Conservation (phyloP, 2,329 filamentous ascomycete genomes). For the Chlorencoelia australis region DNA sequence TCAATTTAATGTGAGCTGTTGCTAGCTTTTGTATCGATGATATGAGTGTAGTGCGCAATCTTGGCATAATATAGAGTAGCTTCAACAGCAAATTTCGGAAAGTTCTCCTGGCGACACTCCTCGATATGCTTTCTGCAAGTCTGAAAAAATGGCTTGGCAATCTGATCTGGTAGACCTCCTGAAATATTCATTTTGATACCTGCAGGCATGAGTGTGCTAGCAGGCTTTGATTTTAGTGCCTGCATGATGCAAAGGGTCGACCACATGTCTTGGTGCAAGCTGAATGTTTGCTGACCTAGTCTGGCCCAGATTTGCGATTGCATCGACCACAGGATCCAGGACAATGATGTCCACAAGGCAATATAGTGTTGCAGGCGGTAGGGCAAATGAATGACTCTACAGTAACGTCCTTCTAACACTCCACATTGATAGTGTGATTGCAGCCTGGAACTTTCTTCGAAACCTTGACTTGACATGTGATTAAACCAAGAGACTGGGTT, state of each 20-base stretch:
- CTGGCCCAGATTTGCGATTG: conserved; percentile 27
- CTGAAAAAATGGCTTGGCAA: conserved; percentile 18
- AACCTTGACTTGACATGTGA: conserved; percentile 40
- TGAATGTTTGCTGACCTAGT: conserved; percentile 33
- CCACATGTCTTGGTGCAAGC: conserved; percentile 40
- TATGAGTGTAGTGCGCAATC: conserved; percentile 15
- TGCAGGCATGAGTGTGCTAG: too few species aligned
- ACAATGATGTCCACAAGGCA: conserved; percentile 51
- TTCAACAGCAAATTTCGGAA: conserved; percentile 31
- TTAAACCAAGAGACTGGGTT: conserved; percentile 32
- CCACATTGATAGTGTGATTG: conserved; percentile 38
- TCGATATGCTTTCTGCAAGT: conserved; percentile 25
- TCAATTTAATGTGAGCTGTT: conserved; percentile 5
- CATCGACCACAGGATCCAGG: conserved; percentile 40
- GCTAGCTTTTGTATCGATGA: conserved; percentile 2
- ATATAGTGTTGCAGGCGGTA: conserved; percentile 33
- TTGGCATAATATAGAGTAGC: conserved; percentile 27
- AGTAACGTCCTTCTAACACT: conserved; percentile 39
- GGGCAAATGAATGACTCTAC: conserved; percentile 36
- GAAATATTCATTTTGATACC: conserved; percentile 13
- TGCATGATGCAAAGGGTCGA: conserved; percentile 42
- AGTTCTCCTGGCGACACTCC: conserved; percentile 22
- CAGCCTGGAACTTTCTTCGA: conserved; percentile 43
- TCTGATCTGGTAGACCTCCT: conserved; percentile 5
- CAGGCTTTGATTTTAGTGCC: conserved; percentile 42